Conservation (phyloP, 2,329 filamentous ascomycete genomes). For the Fusarium torreyae region DNA sequence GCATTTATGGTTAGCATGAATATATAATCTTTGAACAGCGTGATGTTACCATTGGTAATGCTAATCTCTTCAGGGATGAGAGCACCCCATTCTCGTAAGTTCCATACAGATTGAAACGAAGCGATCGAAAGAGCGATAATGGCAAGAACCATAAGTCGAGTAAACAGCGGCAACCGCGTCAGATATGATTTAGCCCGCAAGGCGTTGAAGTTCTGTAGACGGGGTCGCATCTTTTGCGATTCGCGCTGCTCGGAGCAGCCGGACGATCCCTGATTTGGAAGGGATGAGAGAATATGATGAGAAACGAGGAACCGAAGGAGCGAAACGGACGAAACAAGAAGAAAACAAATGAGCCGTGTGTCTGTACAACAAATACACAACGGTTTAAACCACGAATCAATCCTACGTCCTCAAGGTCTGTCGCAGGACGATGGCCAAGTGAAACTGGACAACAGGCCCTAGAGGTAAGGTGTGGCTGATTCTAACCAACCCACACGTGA, state of each 20-base stretch:
- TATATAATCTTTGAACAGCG: not conserved
- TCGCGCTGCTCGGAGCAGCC: slow-evolving; percentile 46
- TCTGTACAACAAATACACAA: slow-evolving; percentile 9
- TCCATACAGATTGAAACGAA: slow-evolving; percentile 78
- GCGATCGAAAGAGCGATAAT: slow-evolving; percentile 76
- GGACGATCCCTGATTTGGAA: slow-evolving; percentile 35
- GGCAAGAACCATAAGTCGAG: slow-evolving; percentile 76
- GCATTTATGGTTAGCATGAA: slow-evolving; percentile 18
- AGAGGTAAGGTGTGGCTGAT: slow-evolving; percentile 27
- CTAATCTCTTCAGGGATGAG: slow-evolving; percentile 84
- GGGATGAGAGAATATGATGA: not conserved
- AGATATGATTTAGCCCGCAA: slow-evolving; percentile 84
- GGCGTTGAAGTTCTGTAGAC: slow-evolving; percentile 72
- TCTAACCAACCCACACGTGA: slow-evolving; percentile 47
- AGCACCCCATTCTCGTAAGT: slow-evolving; percentile 82
- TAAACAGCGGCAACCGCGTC: slow-evolving; percentile 89
- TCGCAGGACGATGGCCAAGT: slow-evolving; percentile 26
- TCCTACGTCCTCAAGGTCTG: slow-evolving; percentile 35
- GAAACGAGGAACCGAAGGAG: not conserved
- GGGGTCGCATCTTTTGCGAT: slow-evolving; percentile 51
- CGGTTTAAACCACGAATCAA: slow-evolving; percentile 27
- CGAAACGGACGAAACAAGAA: not conserved
- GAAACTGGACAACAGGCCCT: slow-evolving; percentile 45
- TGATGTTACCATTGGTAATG: slow-evolving; percentile 73
- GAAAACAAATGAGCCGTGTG: not conserved